phyloP scores from a whole-genome alignment of 208 protist genomes.

The Perkinsela sp. region DNA sequence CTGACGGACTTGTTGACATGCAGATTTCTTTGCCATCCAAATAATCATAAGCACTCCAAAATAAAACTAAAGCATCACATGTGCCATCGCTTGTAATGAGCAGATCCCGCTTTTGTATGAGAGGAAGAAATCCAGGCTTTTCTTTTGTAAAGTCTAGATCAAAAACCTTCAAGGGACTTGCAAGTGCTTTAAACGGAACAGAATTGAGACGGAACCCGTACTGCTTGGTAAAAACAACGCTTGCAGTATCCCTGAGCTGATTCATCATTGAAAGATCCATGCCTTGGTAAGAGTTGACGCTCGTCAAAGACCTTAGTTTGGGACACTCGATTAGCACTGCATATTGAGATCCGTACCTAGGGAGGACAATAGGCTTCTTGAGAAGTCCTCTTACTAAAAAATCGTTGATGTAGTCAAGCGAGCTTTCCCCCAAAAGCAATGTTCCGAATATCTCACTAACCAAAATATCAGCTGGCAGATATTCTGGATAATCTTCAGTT shows the following conservation, averaged over 20 bases:
- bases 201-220: slow-evolving; percentile 68
- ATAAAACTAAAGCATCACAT: slow-evolving; percentile 50
- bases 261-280: slow-evolving; percentile 48
- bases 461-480: slow-evolving; percentile 24
- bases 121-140: slow-evolving; percentile 6
- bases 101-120: slow-evolving; percentile 9
- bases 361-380: slow-evolving; percentile 29
- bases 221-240: slow-evolving; percentile 68
- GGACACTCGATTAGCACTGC: slow-evolving; percentile 53
- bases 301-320: slow-evolving; percentile 27
- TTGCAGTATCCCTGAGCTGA: slow-evolving; percentile 50
- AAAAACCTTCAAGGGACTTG: slow-evolving; percentile 35
- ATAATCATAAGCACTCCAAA: slow-evolving; percentile 18
- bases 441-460: slow-evolving; percentile 73
- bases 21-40: slow-evolving; percentile 8
- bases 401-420: slow-evolving; percentile 63
- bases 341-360: slow-evolving; percentile 47
- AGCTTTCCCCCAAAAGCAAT: slow-evolving; percentile 58
- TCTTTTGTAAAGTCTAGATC: slow-evolving; percentile 37
- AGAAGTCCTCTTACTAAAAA: slow-evolving; percentile 27
- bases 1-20: slow-evolving; percentile 51
- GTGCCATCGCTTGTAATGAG: slow-evolving; percentile 17
- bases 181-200: slow-evolving; percentile 21
- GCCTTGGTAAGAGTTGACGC: slow-evolving; percentile 37
- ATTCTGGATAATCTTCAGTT: slow-evolving; percentile 17